Evolutionary conservation across 495 filamentous ascomycete species (phyloP).

Genomic region (Aspergillus egyptiacus): DNA sequence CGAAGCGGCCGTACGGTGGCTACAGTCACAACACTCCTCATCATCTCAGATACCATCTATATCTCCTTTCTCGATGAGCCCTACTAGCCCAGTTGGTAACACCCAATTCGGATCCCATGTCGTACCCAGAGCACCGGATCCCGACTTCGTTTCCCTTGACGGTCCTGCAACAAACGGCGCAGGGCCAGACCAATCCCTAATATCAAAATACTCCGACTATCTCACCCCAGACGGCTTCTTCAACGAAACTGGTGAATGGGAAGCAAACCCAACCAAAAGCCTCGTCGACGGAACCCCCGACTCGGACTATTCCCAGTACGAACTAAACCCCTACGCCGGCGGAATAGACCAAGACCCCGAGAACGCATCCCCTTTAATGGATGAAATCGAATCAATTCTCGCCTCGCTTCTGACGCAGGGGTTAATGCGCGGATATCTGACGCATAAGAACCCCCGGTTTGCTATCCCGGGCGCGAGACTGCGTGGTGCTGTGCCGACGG

Average conservation of each 20-base stretch:
- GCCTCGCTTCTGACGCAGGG: conserved; percentile 73
- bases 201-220: conserved; percentile 34
- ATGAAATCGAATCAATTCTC: conserved; percentile 71
- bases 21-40: conserved; percentile 28
- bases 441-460: conserved; percentile 66
- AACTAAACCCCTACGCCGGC: conserved; percentile 35
- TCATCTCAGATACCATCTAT: not conserved
- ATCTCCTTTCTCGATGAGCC: conserved; percentile 1
- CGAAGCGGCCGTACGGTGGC: conserved; percentile 34
- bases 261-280: conserved; percentile 21
- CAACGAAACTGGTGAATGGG: conserved; percentile 28
- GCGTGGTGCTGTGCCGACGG: conserved; percentile 53
- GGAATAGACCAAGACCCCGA: conserved; percentile 27
- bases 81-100: conserved; percentile 13
- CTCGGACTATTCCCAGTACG: conserved; percentile 41
- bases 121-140: conserved; percentile 26
- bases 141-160: conserved; percentile 27
- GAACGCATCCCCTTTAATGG: conserved; percentile 47
- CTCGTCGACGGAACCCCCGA: conserved; percentile 38
- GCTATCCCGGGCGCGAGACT: conserved; percentile 75
- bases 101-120: conserved; percentile 29
- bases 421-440: conserved; percentile 81
- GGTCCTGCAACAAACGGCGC: conserved; percentile 6
- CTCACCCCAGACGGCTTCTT: conserved; percentile 33
- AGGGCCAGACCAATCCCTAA: conserved; percentile 15